These are phyloP conservation scores for Trichoderma parareesei DNA, from an alignment of 495 filamentous ascomycete species.

Conservation along the genomic window DNA sequence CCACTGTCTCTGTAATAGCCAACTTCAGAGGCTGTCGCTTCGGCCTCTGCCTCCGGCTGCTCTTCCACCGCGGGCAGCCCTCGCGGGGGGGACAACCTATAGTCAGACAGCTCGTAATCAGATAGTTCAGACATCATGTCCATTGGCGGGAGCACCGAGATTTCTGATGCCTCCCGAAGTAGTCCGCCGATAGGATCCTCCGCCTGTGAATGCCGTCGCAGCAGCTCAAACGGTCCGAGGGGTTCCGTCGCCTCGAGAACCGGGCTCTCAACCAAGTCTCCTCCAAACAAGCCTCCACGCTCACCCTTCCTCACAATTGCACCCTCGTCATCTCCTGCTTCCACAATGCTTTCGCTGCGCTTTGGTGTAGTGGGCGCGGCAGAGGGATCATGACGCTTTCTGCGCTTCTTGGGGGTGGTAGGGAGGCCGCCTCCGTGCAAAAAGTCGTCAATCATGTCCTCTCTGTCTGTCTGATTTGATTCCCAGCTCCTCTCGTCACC, in stretches of 20 bases:
- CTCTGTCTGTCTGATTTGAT: not conserved
- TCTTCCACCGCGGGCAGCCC: slow-evolving; percentile 17
- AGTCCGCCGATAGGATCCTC: slow-evolving; percentile 7
- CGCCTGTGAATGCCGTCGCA: not conserved
- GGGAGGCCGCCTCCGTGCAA: not conserved
- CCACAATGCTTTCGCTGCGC: not conserved
- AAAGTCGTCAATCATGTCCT: not conserved
- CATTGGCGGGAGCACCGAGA: slow-evolving; percentile 2
- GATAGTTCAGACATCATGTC: slow-evolving; percentile 5
- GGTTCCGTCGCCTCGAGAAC: not conserved
- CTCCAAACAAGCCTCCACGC: not conserved
- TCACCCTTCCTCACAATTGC: not conserved
- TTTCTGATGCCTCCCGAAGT: slow-evolving; percentile 10
- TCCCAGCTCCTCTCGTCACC: slow-evolving; percentile 8
- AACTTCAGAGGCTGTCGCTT: slow-evolving; percentile 12
- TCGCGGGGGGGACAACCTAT: slow-evolving; percentile 4
- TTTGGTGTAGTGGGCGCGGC: not conserved
- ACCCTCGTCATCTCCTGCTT: not conserved
- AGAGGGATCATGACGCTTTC: not conserved
- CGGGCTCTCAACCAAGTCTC: not conserved
- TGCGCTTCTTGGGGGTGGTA: not conserved
- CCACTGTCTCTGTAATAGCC: slow-evolving; percentile 43
- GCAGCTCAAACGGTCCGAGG: not conserved
- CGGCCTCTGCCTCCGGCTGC: slow-evolving; percentile 6
- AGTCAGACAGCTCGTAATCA: slow-evolving; percentile 7